phyloP scores from a whole-genome alignment of 768 basidiomycete genomes.

The Piloderma croceum region DNA sequence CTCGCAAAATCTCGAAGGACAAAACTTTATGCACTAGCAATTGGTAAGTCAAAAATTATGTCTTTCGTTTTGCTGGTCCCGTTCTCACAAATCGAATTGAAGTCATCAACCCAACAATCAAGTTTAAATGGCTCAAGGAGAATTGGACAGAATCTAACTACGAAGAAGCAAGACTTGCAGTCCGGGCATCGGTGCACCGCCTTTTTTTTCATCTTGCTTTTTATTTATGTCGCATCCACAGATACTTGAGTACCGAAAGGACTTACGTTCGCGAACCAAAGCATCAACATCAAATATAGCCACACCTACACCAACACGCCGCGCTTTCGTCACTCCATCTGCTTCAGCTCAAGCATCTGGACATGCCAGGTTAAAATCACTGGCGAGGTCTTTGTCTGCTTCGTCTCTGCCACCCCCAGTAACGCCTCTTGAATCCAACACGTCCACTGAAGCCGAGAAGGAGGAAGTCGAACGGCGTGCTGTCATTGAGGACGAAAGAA shows the following conservation, averaged over 20 bases:
- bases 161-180: no score
- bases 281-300: no score
- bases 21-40: constrained; percentile 11
- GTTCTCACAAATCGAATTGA: neutral
- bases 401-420: no score
- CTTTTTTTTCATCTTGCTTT: no score
- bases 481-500: neutral
- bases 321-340: neutral
- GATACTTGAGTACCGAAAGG: no score
- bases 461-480: neutral
- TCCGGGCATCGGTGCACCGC: no score
- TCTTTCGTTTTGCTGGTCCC: neutral
- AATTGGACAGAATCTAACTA: constrained; percentile 6
- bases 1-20: constrained; percentile 7
- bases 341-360: neutral
- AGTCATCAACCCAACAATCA: constrained; percentile 9
- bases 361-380: neutral
- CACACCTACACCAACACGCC: no score
- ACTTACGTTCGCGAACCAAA: no score
- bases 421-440: no score
- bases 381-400: neutral
- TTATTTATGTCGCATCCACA: no score
- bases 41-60: constrained; percentile 7
- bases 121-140: constrained; percentile 6
- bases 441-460: no score